Evolutionary conservation across 2,329 filamentous ascomycete species (phyloP).

Genomic region (Ophiostoma sp.): DNA sequence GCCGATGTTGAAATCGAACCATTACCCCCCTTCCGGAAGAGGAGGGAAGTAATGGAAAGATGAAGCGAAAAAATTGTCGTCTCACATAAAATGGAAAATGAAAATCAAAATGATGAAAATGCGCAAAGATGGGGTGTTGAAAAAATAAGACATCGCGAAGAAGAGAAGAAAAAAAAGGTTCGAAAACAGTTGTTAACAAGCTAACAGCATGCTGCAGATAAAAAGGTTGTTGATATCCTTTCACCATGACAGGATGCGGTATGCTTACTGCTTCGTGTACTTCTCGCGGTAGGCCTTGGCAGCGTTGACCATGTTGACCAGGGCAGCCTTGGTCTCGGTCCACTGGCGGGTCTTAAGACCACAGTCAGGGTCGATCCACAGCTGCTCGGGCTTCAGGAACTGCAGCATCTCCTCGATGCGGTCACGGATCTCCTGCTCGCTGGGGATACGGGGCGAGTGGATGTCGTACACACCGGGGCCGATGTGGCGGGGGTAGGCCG

Average conservation of each 20-base stretch:
- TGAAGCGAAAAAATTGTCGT: constrained; percentile 27
- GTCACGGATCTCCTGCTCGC: constrained; percentile 97
- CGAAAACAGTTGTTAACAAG: not conserved
- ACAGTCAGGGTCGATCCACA: constrained; percentile 99
- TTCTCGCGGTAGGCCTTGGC: constrained; percentile 95
- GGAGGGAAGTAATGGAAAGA: constrained; percentile 15
- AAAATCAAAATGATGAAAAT: constrained; percentile 16
- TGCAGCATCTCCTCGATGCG: constrained; percentile 97
- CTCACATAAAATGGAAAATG: constrained; percentile 27
- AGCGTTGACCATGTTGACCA: constrained; percentile 96
- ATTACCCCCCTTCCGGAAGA: not conserved
- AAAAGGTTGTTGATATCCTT: constrained; percentile 13
- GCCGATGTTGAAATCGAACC: constrained; percentile 32
- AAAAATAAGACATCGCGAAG: constrained; percentile 17
- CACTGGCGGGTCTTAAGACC: constrained; percentile 99
- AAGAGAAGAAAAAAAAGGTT: not conserved
- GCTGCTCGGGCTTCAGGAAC: constrained; percentile 96
- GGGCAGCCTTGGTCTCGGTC: constrained; percentile 95
- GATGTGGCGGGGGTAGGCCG: constrained; percentile 96
- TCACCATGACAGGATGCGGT: not conserved
- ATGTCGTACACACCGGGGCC: constrained; percentile 99
- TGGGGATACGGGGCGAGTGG: constrained; percentile 96
- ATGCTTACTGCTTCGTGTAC: constrained; percentile 64
- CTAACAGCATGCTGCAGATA: not conserved
- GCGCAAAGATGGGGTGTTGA: not conserved